These are phyloP conservation scores for Cladorrhinum sp. DNA, from an alignment of 2,329 filamentous ascomycete genomes.

Conservation along the genomic window DNA sequence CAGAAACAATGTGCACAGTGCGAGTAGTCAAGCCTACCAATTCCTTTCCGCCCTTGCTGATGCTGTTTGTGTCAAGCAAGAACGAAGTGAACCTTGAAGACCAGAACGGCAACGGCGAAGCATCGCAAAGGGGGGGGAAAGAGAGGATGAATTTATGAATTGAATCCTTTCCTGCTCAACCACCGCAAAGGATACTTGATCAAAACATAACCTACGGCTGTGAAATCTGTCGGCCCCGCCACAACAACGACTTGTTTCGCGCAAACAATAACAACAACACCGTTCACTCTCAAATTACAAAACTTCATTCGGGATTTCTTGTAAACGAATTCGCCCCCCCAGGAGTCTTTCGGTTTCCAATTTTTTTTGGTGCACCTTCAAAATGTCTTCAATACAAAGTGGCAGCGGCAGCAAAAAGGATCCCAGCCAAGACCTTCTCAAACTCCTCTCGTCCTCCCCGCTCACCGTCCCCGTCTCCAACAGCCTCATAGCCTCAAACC, in stretches of 20 bases:
- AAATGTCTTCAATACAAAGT: background rate
- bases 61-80: background rate
- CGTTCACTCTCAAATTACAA: background rate
- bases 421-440: slow-evolving; percentile 1
- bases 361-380: no score
- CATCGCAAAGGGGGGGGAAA: background rate
- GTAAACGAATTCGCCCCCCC: no score
- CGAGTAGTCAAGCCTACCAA: background rate
- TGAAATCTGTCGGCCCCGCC: background rate
- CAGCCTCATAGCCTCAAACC: slow-evolving; percentile 69
- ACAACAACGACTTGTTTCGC: background rate
- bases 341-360: background rate
- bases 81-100: background rate
- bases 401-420: background rate
- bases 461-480: slow-evolving; percentile 54
- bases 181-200: background rate
- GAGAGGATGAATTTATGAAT: background rate
- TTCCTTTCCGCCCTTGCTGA: background rate
- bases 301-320: no score
- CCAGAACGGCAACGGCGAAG: background rate
- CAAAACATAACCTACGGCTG: background rate
- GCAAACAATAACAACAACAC: background rate
- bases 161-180: no score
- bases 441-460: slow-evolving; percentile 54
- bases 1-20: background rate